Conservation (phyloP, 2,329 filamentous ascomycete species). For the Pseudocercospora eumusae region DNA sequence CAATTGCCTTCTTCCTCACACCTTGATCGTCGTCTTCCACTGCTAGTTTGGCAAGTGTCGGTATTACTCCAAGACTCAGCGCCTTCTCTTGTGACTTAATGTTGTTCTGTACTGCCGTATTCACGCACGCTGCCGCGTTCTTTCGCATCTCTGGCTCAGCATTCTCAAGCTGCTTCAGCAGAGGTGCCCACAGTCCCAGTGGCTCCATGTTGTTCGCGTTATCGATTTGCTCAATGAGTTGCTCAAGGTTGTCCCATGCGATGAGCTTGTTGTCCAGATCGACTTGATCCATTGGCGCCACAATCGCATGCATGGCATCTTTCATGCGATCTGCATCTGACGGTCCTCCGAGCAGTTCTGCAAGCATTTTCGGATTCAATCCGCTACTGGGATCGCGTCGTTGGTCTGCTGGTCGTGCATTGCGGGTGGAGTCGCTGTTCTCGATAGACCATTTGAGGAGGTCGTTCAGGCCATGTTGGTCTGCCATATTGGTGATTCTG, state of each 20-base stretch:
- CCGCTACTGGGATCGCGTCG: conserved; percentile 42
- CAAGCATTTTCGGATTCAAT: conserved; percentile 70
- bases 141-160: conserved; percentile 71
- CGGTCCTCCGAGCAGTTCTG: conserved; percentile 75
- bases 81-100: conserved; percentile 75
- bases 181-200: conserved; percentile 76
- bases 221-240: conserved; percentile 87
- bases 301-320: conserved; percentile 75
- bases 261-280: conserved; percentile 74
- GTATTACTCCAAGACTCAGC: conserved; percentile 65
- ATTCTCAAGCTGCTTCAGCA: conserved; percentile 69
- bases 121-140: conserved; percentile 92
- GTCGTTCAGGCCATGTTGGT: conserved; percentile 59
- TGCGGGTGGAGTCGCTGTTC: conserved; percentile 55
- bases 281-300: conserved; percentile 55
- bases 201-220: conserved; percentile 92
- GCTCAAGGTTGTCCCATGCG: conserved; percentile 94
- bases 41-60: conserved; percentile 66
- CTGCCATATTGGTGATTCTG: conserved; percentile 25
- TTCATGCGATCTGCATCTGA: conserved; percentile 92
- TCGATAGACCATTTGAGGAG: conserved; percentile 78
- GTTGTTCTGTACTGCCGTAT: conserved; percentile 97
- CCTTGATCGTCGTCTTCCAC: conserved; percentile 60
- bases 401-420: conserved; percentile 38
- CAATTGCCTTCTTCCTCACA: conserved; percentile 83